These are phyloP conservation scores for Limnanthes douglasii DNA, from an alignment of 345 rosid genomes.

Conservation along the genomic window DNA sequence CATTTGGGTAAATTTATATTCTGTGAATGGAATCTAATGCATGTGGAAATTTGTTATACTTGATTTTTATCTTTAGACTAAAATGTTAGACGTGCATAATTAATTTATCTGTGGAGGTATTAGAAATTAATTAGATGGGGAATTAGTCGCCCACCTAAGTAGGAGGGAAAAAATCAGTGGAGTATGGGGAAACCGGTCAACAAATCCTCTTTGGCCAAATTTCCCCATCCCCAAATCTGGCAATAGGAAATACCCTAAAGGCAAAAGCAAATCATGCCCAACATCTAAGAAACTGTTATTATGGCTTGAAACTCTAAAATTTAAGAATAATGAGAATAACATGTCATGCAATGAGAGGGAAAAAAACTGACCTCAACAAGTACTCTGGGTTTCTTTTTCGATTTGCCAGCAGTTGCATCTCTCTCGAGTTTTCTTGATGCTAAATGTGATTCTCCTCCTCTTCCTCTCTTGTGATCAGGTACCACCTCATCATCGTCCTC, in stretches of 20 bases:
- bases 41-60: too few species aligned
- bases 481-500: slow-evolving; percentile 27
- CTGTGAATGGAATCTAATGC: too few species aligned
- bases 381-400: slow-evolving; percentile 62
- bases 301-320: not conserved
- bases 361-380: slow-evolving; percentile 53
- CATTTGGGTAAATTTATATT: too few species aligned
- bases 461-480: slow-evolving; percentile 25
- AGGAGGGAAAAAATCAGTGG: not conserved
- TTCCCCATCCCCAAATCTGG: too few species aligned
- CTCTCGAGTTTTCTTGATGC: slow-evolving; percentile 25
- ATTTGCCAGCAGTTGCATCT: slow-evolving; percentile 22
- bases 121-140: too few species aligned
- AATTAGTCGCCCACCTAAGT: too few species aligned
- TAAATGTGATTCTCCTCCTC: slow-evolving; percentile 16
- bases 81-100: too few species aligned
- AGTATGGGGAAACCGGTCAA: too few species aligned
- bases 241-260: not conserved
- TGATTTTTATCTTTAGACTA: too few species aligned
- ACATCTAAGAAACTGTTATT: not conserved
- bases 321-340: not conserved
- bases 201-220: too few species aligned
- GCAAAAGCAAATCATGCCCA: slow-evolving; percentile 2
- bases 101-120: too few species aligned
- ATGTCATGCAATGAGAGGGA: not conserved